A percentile compares a stretch with the other conserved stretches of the same genome.
Conservation (phyloP, 1,284 basidiomycete species). For the Ustilago lituana region DNA sequence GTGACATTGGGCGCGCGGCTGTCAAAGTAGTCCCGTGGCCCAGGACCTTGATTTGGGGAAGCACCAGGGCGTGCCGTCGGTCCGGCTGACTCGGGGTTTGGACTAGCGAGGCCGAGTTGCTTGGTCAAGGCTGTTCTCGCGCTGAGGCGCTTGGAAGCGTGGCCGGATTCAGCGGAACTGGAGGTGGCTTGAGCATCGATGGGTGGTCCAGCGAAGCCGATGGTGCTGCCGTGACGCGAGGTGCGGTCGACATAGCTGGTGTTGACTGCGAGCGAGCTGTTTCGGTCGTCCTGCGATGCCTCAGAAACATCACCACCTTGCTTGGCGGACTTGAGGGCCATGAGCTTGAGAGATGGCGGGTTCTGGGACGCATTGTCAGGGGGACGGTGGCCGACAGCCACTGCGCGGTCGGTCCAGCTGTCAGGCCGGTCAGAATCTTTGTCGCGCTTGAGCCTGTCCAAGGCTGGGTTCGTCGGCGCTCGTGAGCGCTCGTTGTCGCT, state of each 20-base stretch:
- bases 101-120: conserved; percentile 48
- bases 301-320: conserved; percentile 15
- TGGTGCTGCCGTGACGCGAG: conserved; percentile 52
- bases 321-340: conserved; percentile 56
- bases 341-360: conserved; percentile 58
- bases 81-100: conserved; percentile 13
- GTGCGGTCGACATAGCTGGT: conserved; percentile 42
- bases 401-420: conserved; percentile 56
- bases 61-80: conserved; percentile 2
- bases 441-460: conserved; percentile 1
- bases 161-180: neutral
- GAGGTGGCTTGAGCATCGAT: conserved; percentile 1
- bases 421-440: conserved; percentile 24
- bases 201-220: conserved; percentile 37
- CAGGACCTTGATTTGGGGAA: conserved; percentile 10
- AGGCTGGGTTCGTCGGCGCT: conserved; percentile 1
- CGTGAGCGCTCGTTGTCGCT: conserved; percentile 42
- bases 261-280: conserved; percentile 31
- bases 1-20: conserved; percentile 17
- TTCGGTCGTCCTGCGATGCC: conserved; percentile 21
- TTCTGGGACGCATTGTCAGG: conserved; percentile 62
- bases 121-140: conserved; percentile 49
- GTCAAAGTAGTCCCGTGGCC: conserved; percentile 28
- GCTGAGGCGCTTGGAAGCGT: conserved; percentile 26
- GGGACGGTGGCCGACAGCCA: conserved; percentile 58